Conservation (phyloP, 805 yeast species). For the Ogataea populi-albae region DNA sequence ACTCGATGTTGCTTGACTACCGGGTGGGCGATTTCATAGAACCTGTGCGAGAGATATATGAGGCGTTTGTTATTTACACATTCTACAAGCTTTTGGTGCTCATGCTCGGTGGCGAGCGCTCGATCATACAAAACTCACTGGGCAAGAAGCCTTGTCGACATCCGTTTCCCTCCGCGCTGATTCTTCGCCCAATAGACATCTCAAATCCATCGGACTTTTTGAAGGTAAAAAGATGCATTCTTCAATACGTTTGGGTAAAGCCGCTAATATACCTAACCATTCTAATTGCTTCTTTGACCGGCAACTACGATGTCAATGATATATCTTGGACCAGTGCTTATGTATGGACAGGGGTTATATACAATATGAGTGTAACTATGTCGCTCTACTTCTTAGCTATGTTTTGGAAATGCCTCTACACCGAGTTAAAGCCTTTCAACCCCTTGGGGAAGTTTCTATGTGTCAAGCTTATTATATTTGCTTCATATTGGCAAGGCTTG, state of each 20-base stretch:
- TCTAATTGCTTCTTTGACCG: constrained; percentile 43
- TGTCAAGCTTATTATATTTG: constrained; percentile 90
- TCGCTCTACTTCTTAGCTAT: constrained; percentile 83
- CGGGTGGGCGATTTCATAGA: constrained; percentile 49
- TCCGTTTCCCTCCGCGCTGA: constrained; percentile 51
- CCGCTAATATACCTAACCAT: constrained; percentile 71
- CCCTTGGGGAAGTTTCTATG: constrained; percentile 93
- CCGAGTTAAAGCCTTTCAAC: constrained; percentile 70
- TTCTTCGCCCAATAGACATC: constrained; percentile 65
- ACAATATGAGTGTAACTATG: constrained; percentile 76
- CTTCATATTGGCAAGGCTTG: constrained; percentile 96
- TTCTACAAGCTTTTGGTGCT: constrained; percentile 81
- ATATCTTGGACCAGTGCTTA: constrained; percentile 48
- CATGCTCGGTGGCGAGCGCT: constrained; percentile 89
- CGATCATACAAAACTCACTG: constrained; percentile 56
- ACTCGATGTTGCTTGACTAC: constrained; percentile 49
- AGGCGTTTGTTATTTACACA: constrained; percentile 93
- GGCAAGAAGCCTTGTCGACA: constrained; percentile 72
- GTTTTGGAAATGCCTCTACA: constrained; percentile 88
- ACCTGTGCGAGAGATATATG: constrained; percentile 85
- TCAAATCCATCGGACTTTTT: constrained; percentile 82
- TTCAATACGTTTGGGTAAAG: constrained; percentile 94
- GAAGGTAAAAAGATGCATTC: constrained; percentile 73
- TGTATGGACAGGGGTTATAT: constrained; percentile 64
- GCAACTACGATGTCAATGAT: constrained; percentile 50